Percentiles rank a stretch among this genome's conserved stretches.
These are phyloP conservation scores for Trifolium dubium DNA, from an alignment of 306 rosid species.

Conservation along the genomic window DNA sequence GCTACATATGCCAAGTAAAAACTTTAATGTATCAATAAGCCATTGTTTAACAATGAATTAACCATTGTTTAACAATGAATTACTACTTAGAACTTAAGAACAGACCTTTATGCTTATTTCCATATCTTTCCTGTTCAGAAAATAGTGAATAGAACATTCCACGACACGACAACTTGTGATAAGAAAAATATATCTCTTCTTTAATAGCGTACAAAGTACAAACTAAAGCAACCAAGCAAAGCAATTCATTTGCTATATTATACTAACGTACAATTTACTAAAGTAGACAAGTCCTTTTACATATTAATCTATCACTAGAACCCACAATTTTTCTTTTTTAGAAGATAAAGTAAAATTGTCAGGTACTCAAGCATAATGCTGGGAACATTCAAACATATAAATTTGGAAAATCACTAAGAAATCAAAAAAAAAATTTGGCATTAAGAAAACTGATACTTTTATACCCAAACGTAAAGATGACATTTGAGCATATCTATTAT, in stretches of 20 bases:
- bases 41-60: background rate
- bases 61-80: background rate
- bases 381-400: background rate
- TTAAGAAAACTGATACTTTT: too few relatives aligned
- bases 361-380: background rate
- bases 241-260: background rate
- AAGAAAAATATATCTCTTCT: background rate
- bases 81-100: background rate
- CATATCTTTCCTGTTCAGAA: slow-evolving; percentile 5
- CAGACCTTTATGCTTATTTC: background rate
- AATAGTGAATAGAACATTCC: background rate
- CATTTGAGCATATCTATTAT: background rate
- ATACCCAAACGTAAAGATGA: background rate
- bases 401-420: background rate
- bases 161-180: background rate
- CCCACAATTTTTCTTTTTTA: too few relatives aligned
- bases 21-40: background rate
- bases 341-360: too few relatives aligned
- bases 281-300: background rate
- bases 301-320: background rate
- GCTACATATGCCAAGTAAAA: background rate
- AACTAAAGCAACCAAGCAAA: background rate
- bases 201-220: background rate
- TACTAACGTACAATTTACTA: background rate
- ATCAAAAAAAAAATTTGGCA: too few relatives aligned